Percentiles rank a stretch among this genome's conserved stretches.
Conservation (phyloP, 2,329 filamentous ascomycete genomes). For the Botrytis fragariae region DNA sequence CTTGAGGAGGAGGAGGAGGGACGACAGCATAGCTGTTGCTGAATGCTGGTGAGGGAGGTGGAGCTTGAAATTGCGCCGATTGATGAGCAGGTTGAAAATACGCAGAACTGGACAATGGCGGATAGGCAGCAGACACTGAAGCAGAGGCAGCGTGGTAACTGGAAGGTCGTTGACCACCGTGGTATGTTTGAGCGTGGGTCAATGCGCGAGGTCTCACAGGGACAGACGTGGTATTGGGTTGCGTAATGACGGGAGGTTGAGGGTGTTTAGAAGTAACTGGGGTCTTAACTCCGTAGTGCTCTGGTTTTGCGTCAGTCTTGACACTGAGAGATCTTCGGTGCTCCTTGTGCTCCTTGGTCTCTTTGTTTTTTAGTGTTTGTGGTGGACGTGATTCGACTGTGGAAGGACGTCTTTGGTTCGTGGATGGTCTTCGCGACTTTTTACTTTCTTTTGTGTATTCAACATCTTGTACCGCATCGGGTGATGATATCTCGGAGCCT, state of each 20-base stretch:
- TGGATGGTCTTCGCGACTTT: slow-evolving; percentile 13
- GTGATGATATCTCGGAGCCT: slow-evolving; percentile 17
- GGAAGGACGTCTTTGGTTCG: slow-evolving; percentile 1
- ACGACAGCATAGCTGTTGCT: slow-evolving; percentile 12
- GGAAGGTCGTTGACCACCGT: neutral
- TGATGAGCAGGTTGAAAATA: slow-evolving; percentile 12
- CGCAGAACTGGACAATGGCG: slow-evolving; percentile 17
- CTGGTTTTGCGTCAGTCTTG: slow-evolving; percentile 15
- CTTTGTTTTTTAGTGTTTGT: slow-evolving; percentile 5
- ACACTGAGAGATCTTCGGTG: slow-evolving; percentile 15
- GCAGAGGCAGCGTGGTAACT: slow-evolving; percentile 14
- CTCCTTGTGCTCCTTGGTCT: slow-evolving; percentile 14
- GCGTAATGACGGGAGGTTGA: slow-evolving; percentile 14
- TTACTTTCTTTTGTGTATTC: slow-evolving; percentile 10
- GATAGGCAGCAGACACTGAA: slow-evolving; percentile 7
- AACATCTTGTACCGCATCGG: slow-evolving; percentile 1
- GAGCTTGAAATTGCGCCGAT: slow-evolving; percentile 12
- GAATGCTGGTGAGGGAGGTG: slow-evolving; percentile 19
- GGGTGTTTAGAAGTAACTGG: neutral
- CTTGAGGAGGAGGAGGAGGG: neutral
- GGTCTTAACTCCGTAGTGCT: slow-evolving; percentile 12
- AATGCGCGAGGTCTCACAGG: slow-evolving; percentile 16
- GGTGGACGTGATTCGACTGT: slow-evolving; percentile 13
- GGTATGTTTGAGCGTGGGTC: slow-evolving; percentile 15
- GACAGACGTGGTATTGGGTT: slow-evolving; percentile 1